Evolutionary conservation across 106 monocot species (phyloP).

Genomic region (Allium cepa): DNA sequence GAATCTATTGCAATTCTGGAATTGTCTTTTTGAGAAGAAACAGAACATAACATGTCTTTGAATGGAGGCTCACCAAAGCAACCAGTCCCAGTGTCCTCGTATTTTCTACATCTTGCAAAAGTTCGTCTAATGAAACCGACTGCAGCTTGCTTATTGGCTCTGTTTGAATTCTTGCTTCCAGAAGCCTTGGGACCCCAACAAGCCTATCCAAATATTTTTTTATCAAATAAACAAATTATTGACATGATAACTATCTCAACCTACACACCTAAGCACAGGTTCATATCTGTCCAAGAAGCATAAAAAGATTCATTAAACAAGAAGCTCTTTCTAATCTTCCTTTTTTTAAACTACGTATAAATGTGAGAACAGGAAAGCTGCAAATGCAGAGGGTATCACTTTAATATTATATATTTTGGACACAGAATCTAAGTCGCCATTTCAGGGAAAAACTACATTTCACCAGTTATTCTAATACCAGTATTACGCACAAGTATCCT

Average conservation of each 20-base stretch:
- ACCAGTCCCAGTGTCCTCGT: slow-evolving; percentile 35
- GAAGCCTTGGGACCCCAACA: slow-evolving; percentile 28
- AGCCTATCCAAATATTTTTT: slow-evolving; percentile 11
- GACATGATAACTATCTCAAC: neutral
- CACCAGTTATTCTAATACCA: too few relatives aligned
- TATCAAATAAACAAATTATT: neutral
- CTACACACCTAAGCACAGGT: too few relatives aligned
- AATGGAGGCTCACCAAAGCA: slow-evolving; percentile 41
- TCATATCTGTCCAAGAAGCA: too few relatives aligned
- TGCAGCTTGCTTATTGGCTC: slow-evolving; percentile 29
- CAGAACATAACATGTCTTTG: slow-evolving; percentile 34
- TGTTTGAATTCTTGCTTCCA: slow-evolving; percentile 37
- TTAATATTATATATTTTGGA: too few relatives aligned
- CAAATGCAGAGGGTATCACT: too few relatives aligned
- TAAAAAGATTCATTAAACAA: too few relatives aligned
- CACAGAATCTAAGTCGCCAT: too few relatives aligned
- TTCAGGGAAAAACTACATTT: too few relatives aligned
- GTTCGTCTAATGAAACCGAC: slow-evolving; percentile 35
- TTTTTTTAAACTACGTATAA: too few relatives aligned
- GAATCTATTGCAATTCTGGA: neutral
- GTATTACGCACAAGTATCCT: too few relatives aligned
- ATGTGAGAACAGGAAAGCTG: too few relatives aligned
- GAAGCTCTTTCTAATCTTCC: too few relatives aligned
- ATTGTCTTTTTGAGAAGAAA: slow-evolving; percentile 10
- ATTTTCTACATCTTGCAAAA: slow-evolving; percentile 39